phyloP scores from a whole-genome alignment of 2,329 filamentous ascomycete species.

The Mollisiaceae sp. region DNA sequence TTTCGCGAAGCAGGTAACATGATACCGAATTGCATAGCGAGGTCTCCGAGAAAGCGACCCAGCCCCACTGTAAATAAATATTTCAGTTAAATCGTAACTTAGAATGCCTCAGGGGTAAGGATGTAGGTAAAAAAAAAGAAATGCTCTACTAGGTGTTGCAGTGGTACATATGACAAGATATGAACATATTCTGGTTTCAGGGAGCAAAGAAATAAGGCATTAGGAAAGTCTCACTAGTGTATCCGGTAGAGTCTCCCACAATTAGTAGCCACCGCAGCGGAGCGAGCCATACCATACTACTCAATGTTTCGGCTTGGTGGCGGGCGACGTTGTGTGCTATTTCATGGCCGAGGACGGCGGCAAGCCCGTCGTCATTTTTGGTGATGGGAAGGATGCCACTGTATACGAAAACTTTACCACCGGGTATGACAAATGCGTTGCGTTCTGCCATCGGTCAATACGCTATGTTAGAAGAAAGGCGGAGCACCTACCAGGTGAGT shows the following conservation, averaged over 20 bases:
- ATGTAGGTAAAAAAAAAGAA: too few species aligned
- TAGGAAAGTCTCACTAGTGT: conserved; percentile 15
- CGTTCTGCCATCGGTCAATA: conserved; percentile 42
- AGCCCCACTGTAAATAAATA: conserved; percentile 23
- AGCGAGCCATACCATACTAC: conserved; percentile 45
- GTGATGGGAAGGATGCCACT: conserved; percentile 74
- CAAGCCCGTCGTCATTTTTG: conserved; percentile 69
- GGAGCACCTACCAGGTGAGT: conserved; percentile 56
- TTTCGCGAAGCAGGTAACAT: conserved; percentile 69
- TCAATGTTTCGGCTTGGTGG: conserved; percentile 68
- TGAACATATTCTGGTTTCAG: too few species aligned
- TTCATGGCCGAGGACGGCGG: conserved; percentile 79
- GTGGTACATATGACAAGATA: too few species aligned
- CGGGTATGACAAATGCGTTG: conserved; percentile 81
- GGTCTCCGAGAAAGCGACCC: conserved; percentile 33
- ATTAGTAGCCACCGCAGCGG: conserved; percentile 45
- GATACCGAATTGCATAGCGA: conserved; percentile 63
- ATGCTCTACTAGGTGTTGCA: too few species aligned
- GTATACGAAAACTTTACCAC: conserved; percentile 81
- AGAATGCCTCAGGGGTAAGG: too few species aligned
- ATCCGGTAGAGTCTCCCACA: conserved; percentile 40
- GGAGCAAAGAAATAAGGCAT: too few species aligned
- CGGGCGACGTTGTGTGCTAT: conserved; percentile 77
- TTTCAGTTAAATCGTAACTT: too few species aligned
- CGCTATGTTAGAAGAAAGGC: not conserved